Base-by-base conservation (phyloP, 1,284 basidiomycete species). In the Apiotrichum porosum region DNA sequence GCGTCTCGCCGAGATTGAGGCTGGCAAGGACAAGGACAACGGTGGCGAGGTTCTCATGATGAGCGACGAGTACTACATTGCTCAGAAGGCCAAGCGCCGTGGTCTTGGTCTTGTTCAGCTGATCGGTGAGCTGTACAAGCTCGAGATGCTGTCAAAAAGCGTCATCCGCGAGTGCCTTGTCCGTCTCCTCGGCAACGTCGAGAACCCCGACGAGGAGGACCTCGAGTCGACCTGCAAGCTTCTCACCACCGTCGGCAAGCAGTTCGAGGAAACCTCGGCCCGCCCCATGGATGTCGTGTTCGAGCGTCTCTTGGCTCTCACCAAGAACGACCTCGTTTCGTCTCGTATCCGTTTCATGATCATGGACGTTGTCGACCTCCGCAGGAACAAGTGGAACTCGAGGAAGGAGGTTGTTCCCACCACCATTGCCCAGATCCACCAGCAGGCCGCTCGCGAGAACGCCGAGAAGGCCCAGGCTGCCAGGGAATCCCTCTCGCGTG, bases 151-250 rank as follows among this genome's bases (percentile, higher is more conserved):
- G 46, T 90, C 88, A 37, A 88, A 90, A 74, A 83, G 87, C 58
- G 93, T 94, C 75, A 97, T 98, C 85, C 87, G 92, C 74, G 84
- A 90, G 68, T 97, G 93, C 77, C 84, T 97, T 69, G 88, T 92
- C 80, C 91, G 92, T 74, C 81, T 97, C 8, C 79, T 97, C 22
- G 82, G 84, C 55, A 95, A 97, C 68, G 86, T 93, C 50, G 84
- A 89, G 52, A 88, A 89, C 65, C 93, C 93, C 0, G 91, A 97
- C 68, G 94, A 97, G 75, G 94, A 97, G 75, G 92, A 97, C 68
- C 88, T 97, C 60, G 94, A 97, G 78, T 90, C 86, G 40, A 81
- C 97, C 55, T 95, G 90, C 80, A 91, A 92, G 73, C 80, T 97
- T 45, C 75, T 97, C 52, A 81, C 84, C 35, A 97, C 92, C 8